Conservation (phyloP, 1,139 yeast species). For the Hansenula lynferdii region DNA sequence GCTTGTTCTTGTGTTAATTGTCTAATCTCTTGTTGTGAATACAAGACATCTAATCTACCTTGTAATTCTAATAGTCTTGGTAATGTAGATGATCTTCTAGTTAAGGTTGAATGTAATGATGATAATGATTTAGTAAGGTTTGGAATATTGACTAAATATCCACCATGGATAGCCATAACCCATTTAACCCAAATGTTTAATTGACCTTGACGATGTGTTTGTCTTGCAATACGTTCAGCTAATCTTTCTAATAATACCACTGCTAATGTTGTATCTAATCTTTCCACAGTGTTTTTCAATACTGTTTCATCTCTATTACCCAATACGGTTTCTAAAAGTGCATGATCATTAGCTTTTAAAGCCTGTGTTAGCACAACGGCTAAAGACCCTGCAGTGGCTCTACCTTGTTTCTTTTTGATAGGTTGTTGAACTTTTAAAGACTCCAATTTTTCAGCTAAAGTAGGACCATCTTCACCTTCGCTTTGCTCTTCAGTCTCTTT, state of each 20-base stretch:
- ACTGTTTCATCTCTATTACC: conserved; percentile 68
- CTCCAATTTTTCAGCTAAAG: conserved; percentile 60
- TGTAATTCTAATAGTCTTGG: conserved; percentile 80
- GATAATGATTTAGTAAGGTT: conserved; percentile 65
- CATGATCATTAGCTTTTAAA: conserved; percentile 64
- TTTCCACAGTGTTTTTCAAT: conserved; percentile 66
- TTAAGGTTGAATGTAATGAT: conserved; percentile 70
- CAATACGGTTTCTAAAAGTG: conserved; percentile 75
- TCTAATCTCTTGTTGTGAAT: conserved; percentile 64
- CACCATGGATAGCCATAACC: conserved; percentile 90
- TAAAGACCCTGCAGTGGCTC: conserved; percentile 55
- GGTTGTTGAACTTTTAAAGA: conserved; percentile 31
- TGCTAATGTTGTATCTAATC: conserved; percentile 69
- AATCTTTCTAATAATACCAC: conserved; percentile 73
- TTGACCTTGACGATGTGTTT: conserved; percentile 58
- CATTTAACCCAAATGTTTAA: conserved; percentile 90
- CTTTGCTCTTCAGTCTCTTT: conserved; percentile 41
- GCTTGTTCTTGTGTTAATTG: conserved; percentile 35
- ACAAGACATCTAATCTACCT: conserved; percentile 70
- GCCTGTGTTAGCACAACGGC: conserved; percentile 69
- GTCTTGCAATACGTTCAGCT: conserved; percentile 77
- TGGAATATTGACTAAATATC: conserved; percentile 63
- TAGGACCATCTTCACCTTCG: conserved; percentile 30
- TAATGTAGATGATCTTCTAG: conserved; percentile 67
- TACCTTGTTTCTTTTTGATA: conserved; percentile 23